Percentiles rank a stretch among this genome's conserved stretches.
phyloP scores from a whole-genome alignment of 805 yeast species.

The Blastobotrys muscicola region DNA sequence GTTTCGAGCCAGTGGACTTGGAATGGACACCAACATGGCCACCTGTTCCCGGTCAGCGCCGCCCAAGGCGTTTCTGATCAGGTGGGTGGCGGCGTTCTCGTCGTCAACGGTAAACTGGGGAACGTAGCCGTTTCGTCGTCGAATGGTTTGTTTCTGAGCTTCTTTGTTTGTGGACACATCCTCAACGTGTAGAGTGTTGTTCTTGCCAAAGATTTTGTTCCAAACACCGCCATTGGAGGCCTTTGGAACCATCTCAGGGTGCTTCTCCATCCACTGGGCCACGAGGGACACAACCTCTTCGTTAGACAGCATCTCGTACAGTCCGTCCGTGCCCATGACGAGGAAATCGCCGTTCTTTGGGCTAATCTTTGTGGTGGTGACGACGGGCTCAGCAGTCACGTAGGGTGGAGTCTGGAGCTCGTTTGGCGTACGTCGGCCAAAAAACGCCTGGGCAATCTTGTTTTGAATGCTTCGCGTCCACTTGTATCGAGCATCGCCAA shows the following conservation, averaged over 20 bases:
- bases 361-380: slow-evolving; percentile 68
- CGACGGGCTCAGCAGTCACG: slow-evolving; percentile 92
- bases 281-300: slow-evolving; percentile 91
- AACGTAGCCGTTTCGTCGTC: slow-evolving; percentile 30
- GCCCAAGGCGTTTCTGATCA: slow-evolving; percentile 89
- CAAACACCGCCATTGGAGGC: slow-evolving; percentile 7
- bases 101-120: slow-evolving; percentile 47
- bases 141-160: slow-evolving; percentile 60
- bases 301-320: slow-evolving; percentile 83
- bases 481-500: slow-evolving; percentile 94
- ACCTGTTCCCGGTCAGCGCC: slow-evolving; percentile 83
- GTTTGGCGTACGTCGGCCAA: slow-evolving; percentile 57
- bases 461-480: slow-evolving; percentile 70
- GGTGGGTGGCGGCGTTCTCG: slow-evolving; percentile 82
- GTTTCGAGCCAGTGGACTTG: slow-evolving; percentile 81
- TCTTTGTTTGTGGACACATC: slow-evolving; percentile 38
- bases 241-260: slow-evolving; percentile 18
- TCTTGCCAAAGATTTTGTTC: slow-evolving; percentile 8
- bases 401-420: slow-evolving; percentile 90
- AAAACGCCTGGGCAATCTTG: slow-evolving; percentile 60
- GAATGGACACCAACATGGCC: slow-evolving; percentile 79
- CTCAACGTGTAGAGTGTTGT: slow-evolving; percentile 17
- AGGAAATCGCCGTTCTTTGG: slow-evolving; percentile 71
- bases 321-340: slow-evolving; percentile 90
- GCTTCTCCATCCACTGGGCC: slow-evolving; percentile 84